phyloP scores from a whole-genome alignment of 345 rosid species.

The Salix suchowensis region DNA sequence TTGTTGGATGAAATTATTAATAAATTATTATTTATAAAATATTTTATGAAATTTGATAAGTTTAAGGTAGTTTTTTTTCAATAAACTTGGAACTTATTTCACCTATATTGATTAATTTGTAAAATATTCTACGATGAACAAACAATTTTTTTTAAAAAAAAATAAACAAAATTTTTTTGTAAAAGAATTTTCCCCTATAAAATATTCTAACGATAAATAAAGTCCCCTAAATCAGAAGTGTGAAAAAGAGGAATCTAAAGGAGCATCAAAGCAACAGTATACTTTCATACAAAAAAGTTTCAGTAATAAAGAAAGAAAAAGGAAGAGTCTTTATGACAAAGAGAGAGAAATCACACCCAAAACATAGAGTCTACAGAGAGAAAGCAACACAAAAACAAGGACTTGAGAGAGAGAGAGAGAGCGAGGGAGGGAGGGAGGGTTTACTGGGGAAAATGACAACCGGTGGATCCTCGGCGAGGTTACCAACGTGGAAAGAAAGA shows the following conservation, averaged over 20 bases:
- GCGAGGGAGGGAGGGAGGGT: background rate
- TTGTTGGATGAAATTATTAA: too few species aligned
- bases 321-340: slow-evolving; percentile 16
- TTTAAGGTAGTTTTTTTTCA: too few species aligned
- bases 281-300: background rate
- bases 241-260: background rate
- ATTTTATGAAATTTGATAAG: too few species aligned
- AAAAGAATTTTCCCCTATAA: too few species aligned
- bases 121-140: too few species aligned
- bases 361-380: background rate
- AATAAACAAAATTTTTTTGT: too few species aligned
- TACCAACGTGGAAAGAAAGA: slow-evolving; percentile 32
- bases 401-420: slow-evolving; percentile 1
- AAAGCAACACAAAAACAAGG: background rate
- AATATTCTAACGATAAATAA: background rate
- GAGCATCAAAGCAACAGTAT: too few species aligned
- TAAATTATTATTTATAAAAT: too few species aligned
- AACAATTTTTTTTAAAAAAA: too few species aligned
- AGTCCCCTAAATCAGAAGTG: background rate
- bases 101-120: too few species aligned
- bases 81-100: too few species aligned
- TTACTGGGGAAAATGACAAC: slow-evolving; percentile 24
- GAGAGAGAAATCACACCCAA: background rate
- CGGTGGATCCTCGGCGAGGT: slow-evolving; percentile 30
- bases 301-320: slow-evolving; percentile 17